These are phyloP conservation scores for Lumnitzera racemosa DNA, from an alignment of 345 rosid genomes.

Conservation along the genomic window DNA sequence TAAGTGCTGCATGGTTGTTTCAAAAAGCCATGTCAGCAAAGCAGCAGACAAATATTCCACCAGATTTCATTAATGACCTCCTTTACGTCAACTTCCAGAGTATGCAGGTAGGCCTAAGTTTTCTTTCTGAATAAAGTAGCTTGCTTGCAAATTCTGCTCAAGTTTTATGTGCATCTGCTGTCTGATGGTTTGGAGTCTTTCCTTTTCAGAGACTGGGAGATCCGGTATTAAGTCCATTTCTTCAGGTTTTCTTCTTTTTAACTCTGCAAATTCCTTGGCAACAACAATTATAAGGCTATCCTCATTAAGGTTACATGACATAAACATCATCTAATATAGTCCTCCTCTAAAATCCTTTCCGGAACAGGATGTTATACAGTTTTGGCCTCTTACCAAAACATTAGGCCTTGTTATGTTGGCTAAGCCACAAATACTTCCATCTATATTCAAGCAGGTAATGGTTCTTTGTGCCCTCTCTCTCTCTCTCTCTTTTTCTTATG, in stretches of 20 bases:
- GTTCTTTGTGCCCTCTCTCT: neutral
- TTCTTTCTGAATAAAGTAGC: neutral
- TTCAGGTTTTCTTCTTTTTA: slow-evolving; percentile 41
- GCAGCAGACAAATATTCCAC: slow-evolving; percentile 48
- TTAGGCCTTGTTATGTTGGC: slow-evolving; percentile 84
- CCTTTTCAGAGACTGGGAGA: slow-evolving; percentile 65
- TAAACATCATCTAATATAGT: neutral
- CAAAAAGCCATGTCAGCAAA: slow-evolving; percentile 94
- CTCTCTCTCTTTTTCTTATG: no score
- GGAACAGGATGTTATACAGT: slow-evolving; percentile 72
- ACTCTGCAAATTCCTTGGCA: neutral
- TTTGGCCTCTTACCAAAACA: slow-evolving; percentile 81
- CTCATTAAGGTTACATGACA: neutral
- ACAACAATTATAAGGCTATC: no score
- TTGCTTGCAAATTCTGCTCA: neutral
- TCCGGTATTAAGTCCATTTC: slow-evolving; percentile 84
- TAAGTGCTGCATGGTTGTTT: slow-evolving; percentile 91
- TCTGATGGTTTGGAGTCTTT: slow-evolving; percentile 7
- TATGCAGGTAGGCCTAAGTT: slow-evolving; percentile 56
- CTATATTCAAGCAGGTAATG: slow-evolving; percentile 76
- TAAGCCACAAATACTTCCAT: slow-evolving; percentile 79
- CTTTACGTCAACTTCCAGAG: slow-evolving; percentile 71
- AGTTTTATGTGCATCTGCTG: neutral
- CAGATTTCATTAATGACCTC: slow-evolving; percentile 80
- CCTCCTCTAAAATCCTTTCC: neutral